These are phyloP conservation scores for Climacium dendroides DNA, from an alignment of 225 moss, liverwort and hornwort species.

Conservation along the genomic window DNA sequence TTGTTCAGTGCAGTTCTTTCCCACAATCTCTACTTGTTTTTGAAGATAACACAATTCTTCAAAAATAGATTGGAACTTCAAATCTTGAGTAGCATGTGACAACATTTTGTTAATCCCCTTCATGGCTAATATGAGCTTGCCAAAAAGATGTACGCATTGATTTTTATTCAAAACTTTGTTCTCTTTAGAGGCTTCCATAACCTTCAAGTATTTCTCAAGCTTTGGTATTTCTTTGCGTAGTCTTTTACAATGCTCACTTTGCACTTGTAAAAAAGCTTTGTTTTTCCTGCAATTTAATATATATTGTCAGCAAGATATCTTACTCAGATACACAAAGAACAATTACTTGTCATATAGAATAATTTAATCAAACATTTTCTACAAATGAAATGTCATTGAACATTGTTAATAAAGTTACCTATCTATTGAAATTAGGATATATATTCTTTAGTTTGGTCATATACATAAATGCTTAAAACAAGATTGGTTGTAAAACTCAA, in stretches of 20 bases:
- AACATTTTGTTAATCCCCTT: not conserved
- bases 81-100: not conserved
- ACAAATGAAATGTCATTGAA: not conserved
- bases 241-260: not conserved
- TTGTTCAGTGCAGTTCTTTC: not conserved
- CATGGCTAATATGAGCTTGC: not conserved
- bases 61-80: not conserved
- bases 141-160: not conserved
- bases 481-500: rapidly evolving
- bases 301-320: not conserved
- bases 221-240: not conserved
- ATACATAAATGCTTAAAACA: not conserved
- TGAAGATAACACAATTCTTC: not conserved
- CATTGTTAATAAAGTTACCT: rapidly evolving
- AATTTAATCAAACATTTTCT: not conserved
- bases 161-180: not conserved
- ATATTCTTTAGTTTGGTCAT: not conserved
- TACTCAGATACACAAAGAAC: rapidly evolving
- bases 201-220: not conserved
- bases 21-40: not conserved
- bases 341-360: too few species aligned
- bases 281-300: not conserved
- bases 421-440: not conserved
- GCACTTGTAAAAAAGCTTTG: not conserved
- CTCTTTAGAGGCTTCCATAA: not conserved